Conservation (phyloP, 1,284 basidiomycete genomes). For the Exobasidium cylindrosporum region DNA sequence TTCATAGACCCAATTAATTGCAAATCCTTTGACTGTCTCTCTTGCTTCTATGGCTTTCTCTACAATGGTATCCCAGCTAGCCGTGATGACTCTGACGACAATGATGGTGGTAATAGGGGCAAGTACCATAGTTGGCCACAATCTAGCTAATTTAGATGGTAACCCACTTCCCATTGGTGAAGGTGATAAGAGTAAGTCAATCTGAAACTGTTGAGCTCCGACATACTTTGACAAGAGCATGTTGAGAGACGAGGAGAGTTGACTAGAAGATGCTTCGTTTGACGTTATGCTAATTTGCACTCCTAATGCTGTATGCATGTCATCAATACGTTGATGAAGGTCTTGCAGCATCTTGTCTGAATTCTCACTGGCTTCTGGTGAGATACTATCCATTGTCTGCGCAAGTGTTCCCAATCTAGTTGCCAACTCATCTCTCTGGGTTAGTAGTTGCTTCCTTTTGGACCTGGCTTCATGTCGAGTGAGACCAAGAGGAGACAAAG, state of each 20-base stretch:
- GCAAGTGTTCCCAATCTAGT: slow-evolving; percentile 26
- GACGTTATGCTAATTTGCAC: background rate
- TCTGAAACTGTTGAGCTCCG: background rate
- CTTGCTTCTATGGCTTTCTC: slow-evolving; percentile 63
- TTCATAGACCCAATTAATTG: slow-evolving; percentile 80
- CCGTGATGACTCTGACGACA: slow-evolving; percentile 24
- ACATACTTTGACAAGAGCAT: background rate
- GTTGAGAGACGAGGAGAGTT: background rate
- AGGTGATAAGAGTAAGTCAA: background rate
- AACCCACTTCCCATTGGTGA: slow-evolving; percentile 22
- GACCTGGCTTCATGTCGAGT: slow-evolving; percentile 36
- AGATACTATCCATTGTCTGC: slow-evolving; percentile 4
- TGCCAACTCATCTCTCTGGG: slow-evolving; percentile 31
- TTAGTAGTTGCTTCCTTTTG: slow-evolving; percentile 30
- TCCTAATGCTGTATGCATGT: slow-evolving; percentile 8
- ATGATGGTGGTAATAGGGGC: slow-evolving; percentile 33
- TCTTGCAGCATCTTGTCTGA: background rate
- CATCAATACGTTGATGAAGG: background rate
- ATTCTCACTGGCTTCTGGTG: slow-evolving; percentile 14
- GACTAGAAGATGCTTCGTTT: slow-evolving; percentile 1
- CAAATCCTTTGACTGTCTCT: slow-evolving; percentile 73
- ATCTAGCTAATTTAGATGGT: slow-evolving; percentile 30
- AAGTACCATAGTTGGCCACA: slow-evolving; percentile 43
- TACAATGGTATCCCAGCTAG: slow-evolving; percentile 39
- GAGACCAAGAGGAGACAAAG: slow-evolving; percentile 18